phyloP scores from a whole-genome alignment of 2,329 filamentous ascomycete species.

The Exserohilum rostratum region DNA sequence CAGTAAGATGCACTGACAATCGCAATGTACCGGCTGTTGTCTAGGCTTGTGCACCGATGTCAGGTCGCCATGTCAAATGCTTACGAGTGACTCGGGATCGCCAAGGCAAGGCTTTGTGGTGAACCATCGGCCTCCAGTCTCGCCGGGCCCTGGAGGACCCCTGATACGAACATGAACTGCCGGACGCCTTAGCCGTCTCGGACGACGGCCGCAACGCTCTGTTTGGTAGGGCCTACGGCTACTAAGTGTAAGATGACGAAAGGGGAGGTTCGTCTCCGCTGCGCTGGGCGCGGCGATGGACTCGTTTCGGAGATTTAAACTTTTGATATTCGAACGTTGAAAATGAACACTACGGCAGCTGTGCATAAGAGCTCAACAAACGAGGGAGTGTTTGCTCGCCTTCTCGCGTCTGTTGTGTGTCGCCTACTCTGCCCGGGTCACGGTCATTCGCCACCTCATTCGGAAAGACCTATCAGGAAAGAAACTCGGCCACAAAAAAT shows the following conservation, averaged over 20 bases:
- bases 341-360: too few species aligned
- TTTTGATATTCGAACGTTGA: not conserved
- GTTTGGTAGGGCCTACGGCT: not conserved
- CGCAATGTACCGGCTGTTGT: not conserved
- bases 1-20: slow-evolving; percentile 4
- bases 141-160: not conserved
- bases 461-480: too few species aligned
- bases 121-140: slow-evolving; percentile 3
- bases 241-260: not conserved
- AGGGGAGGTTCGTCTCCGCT: slow-evolving; percentile 7
- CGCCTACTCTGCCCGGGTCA: too few species aligned
- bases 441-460: too few species aligned
- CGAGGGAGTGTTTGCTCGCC: too few species aligned
- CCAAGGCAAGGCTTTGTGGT: not conserved
- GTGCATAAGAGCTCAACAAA: too few species aligned
- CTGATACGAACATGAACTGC: not conserved
- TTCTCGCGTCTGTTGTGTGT: too few species aligned
- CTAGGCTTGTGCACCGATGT: not conserved
- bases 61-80: not conserved
- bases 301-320: not conserved
- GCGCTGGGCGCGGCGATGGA: not conserved
- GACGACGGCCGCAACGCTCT: not conserved
- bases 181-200: slow-evolving; percentile 1
- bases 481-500: not conserved
- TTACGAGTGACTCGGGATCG: not conserved